Evolutionary conservation across 2,329 filamentous ascomycete species (phyloP).

Genomic region (Westerdykella sp.): DNA sequence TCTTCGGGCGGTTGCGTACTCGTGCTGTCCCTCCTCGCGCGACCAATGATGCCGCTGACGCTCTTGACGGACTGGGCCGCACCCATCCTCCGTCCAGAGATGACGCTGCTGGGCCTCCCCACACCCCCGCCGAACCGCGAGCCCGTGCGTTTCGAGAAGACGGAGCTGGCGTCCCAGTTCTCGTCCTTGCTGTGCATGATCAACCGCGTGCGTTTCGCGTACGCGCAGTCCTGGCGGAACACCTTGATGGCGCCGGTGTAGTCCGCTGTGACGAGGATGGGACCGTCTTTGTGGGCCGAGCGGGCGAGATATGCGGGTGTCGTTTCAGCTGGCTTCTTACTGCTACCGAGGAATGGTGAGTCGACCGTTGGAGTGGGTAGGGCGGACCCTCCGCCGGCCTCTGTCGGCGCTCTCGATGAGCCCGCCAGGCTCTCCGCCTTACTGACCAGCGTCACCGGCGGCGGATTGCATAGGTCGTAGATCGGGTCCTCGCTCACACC

Average conservation of each 20-base stretch:
- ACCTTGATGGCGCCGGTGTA: slow-evolving; percentile 86
- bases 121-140: slow-evolving; percentile 42
- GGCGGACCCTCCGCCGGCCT: slow-evolving; percentile 31
- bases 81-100: slow-evolving; percentile 42
- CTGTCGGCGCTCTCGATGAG: slow-evolving; percentile 45
- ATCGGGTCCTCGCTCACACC: slow-evolving; percentile 81
- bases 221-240: slow-evolving; percentile 91
- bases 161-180: slow-evolving; percentile 73
- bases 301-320: slow-evolving; percentile 68
- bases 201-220: slow-evolving; percentile 56
- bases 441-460: slow-evolving; percentile 75
- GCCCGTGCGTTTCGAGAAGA: slow-evolving; percentile 63
- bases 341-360: slow-evolving; percentile 12
- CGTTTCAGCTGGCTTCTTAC: slow-evolving; percentile 14
- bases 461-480: slow-evolving; percentile 95
- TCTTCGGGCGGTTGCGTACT: slow-evolving; percentile 54
- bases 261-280: slow-evolving; percentile 89
- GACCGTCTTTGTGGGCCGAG: slow-evolving; percentile 69
- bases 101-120: slow-evolving; percentile 46
- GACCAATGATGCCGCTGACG: slow-evolving; percentile 22
- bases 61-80: too few species aligned
- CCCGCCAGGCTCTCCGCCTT: slow-evolving; percentile 55
- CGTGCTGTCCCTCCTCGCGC: slow-evolving; percentile 43
- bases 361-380: slow-evolving; percentile 19
- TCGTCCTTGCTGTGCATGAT: slow-evolving; percentile 37